A percentile compares a stretch with the other conserved stretches of the same genome.
Evolutionary conservation across 2,329 filamentous ascomycete genomes (phyloP).

Genomic region (Fusarium nanum): DNA sequence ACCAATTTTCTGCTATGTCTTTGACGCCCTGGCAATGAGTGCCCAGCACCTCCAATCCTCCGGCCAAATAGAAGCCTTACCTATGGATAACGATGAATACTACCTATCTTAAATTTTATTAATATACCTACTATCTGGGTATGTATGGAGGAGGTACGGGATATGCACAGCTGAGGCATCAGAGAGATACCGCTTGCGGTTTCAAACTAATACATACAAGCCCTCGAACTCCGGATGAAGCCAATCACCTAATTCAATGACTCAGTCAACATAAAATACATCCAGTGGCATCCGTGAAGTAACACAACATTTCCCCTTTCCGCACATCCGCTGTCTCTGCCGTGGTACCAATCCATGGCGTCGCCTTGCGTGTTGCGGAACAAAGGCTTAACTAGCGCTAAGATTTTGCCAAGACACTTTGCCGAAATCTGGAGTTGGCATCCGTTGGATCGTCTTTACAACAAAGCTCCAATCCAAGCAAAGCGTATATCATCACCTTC

Average conservation of each 20-base stretch:
- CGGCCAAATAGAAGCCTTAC: not conserved
- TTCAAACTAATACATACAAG: not conserved
- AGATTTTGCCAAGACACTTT: slow-evolving; percentile 4
- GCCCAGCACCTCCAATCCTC: not conserved
- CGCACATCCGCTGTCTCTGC: not conserved
- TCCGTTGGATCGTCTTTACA: not conserved
- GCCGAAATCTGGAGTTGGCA: not conserved
- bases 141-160: not conserved
- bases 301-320: not conserved
- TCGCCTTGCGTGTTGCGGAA: not conserved
- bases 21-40: not conserved
- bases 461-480: not conserved
- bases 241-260: not conserved
- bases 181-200: not conserved
- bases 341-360: not conserved
- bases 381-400: slow-evolving; percentile 16
- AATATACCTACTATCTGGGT: not conserved
- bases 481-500: not conserved
- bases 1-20: not conserved
- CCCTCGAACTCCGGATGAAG: not conserved
- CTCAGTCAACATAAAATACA: not conserved
- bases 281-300: not conserved
- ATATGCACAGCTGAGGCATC: not conserved
- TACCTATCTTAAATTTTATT: not conserved
- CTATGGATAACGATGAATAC: not conserved